Percentiles rank a stretch among this genome's conserved stretches.
phyloP scores from a whole-genome alignment of 345 rosid genomes.

The Noccaea bulbosa region DNA sequence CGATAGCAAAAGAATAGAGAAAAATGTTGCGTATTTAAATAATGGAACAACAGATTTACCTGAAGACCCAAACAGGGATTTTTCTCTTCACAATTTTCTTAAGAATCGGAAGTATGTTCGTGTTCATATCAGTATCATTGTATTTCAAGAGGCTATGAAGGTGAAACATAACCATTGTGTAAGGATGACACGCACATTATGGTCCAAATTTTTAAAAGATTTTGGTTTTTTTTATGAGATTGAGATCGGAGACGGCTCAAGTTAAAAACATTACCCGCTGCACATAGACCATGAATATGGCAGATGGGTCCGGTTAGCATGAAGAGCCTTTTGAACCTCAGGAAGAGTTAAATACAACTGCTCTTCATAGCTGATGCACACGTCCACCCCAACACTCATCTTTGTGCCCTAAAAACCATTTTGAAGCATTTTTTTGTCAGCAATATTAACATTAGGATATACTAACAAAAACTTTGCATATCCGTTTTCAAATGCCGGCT shows the following conservation, averaged over 20 bases:
- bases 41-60: slow-evolving; percentile 41
- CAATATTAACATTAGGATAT: background rate
- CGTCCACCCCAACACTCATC: slow-evolving; percentile 81
- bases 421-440: slow-evolving; percentile 4
- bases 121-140: slow-evolving; percentile 57
- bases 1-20: too few relatives aligned
- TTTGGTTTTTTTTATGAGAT: background rate
- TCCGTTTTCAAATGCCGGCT: background rate
- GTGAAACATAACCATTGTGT: background rate
- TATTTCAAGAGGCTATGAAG: slow-evolving; percentile 61
- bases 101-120: slow-evolving; percentile 78
- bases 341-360: slow-evolving; percentile 78
- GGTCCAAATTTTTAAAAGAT: too few relatives aligned
- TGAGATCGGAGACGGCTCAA: slow-evolving; percentile 6
- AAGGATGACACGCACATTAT: too few relatives aligned
- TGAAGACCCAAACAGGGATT: slow-evolving; percentile 83
- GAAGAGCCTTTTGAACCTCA: slow-evolving; percentile 90
- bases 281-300: slow-evolving; percentile 86
- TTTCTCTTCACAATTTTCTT: slow-evolving; percentile 60
- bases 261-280: slow-evolving; percentile 47
- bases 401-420: slow-evolving; percentile 61
- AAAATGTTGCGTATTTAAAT: too few relatives aligned
- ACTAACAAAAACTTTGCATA: slow-evolving; percentile 5
- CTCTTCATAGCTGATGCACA: slow-evolving; percentile 74
- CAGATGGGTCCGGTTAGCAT: slow-evolving; percentile 72